phyloP scores from a whole-genome alignment of 208 protist species.

The Trypanosoma melophagium region DNA sequence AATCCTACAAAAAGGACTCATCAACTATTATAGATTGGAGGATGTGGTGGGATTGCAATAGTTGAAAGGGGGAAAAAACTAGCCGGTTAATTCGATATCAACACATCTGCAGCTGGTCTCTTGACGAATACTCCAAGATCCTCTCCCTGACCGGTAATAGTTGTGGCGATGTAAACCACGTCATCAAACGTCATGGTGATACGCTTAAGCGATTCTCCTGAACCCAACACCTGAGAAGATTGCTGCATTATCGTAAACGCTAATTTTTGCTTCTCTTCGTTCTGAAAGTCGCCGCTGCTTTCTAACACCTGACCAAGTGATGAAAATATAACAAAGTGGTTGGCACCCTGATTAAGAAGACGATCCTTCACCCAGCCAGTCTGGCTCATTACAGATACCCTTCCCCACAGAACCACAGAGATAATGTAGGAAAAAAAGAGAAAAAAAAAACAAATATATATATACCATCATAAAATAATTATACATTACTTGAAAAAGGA shows the following conservation, averaged over 20 bases:
- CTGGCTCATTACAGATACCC: slow-evolving; percentile 49
- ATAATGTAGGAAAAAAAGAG: slow-evolving; percentile 12
- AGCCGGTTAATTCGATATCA: slow-evolving; percentile 8
- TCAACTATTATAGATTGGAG: too few relatives aligned
- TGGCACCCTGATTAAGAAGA: slow-evolving; percentile 77
- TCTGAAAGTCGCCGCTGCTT: slow-evolving; percentile 75
- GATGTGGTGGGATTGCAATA: too few relatives aligned
- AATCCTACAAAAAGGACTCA: too few relatives aligned
- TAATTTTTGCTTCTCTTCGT: slow-evolving; percentile 59
- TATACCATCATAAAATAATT: slow-evolving; percentile 26
- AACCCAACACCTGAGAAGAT: slow-evolving; percentile 39
- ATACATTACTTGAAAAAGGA: slow-evolving; percentile 2
- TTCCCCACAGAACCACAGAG: slow-evolving; percentile 2
- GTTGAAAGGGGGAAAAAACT: slow-evolving; percentile 13
- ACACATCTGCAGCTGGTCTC: slow-evolving; percentile 30
- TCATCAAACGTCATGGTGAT: slow-evolving; percentile 79
- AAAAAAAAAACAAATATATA: slow-evolving; percentile 19
- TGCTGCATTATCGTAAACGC: slow-evolving; percentile 80
- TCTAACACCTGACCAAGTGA: slow-evolving; percentile 66
- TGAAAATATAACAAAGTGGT: slow-evolving; percentile 82
- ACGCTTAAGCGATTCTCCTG: slow-evolving; percentile 64
- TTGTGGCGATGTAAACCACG: slow-evolving; percentile 77
- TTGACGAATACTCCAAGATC: slow-evolving; percentile 71
- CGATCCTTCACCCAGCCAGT: slow-evolving; percentile 78
- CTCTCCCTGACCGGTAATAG: slow-evolving; percentile 40